Evolutionary conservation across 192 early-diverging fungal species (phyloP), one percentile per base, ranked within the genome.

Genomic region (Backusella psychrophila): DNA sequence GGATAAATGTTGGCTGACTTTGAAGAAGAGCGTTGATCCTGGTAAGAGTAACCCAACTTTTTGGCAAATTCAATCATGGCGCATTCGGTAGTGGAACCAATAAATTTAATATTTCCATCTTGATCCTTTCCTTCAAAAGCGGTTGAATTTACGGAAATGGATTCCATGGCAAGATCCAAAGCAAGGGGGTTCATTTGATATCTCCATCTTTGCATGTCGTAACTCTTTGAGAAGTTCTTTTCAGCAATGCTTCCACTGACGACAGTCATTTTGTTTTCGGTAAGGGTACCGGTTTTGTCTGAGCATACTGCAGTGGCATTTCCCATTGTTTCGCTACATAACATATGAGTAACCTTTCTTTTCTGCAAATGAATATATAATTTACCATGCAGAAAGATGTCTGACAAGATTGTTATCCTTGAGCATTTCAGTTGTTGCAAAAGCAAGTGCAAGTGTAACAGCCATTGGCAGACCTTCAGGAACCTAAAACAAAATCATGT

Each of bases 381-480:
- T 8, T 46, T 72, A 52, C 70, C 70, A 94, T 14, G 91, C 91
- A 23, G 94, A 89, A 52, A 96, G 88, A 42, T 91, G 88, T 78
- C 94, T 89, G 44, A 95, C 94, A 66, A 95, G 85, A 82, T 93
- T 93, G 73, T 94, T 93, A 79, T 94, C 92, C 71, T 88, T 86
- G 52, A 95, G 86, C 93, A 96, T 96, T 83, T 91, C 86, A 56
- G 90, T 92, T 4, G 92, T 94, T 9, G 93, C 95, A 73, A 92
- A 92, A 12, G 93, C 95, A 53, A 96, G 86, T 35, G 95, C 88
- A 67, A 95, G 85, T 5, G 95, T 96, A 29, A 95, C 92, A 44
- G 94, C 95, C 91, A 94, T 91, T 21, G 94, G 93, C 53, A 96
- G 81, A 70, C 95, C 95, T 80, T 95, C 95, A 41, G 95, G 94